Evolutionary conservation across 208 protist genomes (phyloP).

Genomic region (Crithidia expoeki): DNA sequence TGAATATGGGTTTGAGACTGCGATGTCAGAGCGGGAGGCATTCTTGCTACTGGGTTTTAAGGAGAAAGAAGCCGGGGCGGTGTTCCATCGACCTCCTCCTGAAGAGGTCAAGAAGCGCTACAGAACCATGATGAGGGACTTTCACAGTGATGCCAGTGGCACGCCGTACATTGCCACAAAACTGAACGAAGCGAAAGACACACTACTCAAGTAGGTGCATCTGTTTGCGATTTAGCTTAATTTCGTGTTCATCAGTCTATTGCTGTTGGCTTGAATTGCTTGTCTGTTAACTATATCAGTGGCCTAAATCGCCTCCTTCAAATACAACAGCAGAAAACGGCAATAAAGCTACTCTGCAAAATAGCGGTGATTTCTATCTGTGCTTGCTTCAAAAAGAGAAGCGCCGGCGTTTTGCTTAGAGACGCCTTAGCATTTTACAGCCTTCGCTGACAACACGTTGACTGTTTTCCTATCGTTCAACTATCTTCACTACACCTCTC

Average conservation of each 20-base stretch:
- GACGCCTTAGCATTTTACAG: too few relatives aligned
- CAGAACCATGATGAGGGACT: constrained; percentile 66
- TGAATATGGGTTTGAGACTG: constrained; percentile 66
- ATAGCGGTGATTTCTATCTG: too few relatives aligned
- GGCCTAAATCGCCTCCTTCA: too few relatives aligned
- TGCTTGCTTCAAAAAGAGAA: too few relatives aligned
- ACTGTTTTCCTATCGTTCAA: too few relatives aligned
- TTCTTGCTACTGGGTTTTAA: constrained; percentile 68
- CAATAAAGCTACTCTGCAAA: too few relatives aligned
- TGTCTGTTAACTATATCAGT: too few relatives aligned
- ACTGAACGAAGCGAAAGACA: constrained; percentile 83
- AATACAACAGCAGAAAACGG: too few relatives aligned
- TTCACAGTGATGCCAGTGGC: constrained; percentile 79
- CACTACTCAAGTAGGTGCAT: constrained; percentile 37
- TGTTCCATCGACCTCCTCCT: constrained; percentile 36
- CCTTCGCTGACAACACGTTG: too few relatives aligned
- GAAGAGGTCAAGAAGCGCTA: constrained; percentile 78
- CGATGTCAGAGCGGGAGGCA: constrained; percentile 74
- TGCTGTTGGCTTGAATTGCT: not conserved
- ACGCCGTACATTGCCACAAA: constrained; percentile 76
- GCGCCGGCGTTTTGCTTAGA: too few relatives aligned
- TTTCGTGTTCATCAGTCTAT: not conserved
- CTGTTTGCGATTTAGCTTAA: not conserved
- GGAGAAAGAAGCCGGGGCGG: constrained; percentile 32
- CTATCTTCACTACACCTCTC: too few relatives aligned